Conservation (phyloP, 805 yeast species). For the Debaryomyces prosopidis region DNA sequence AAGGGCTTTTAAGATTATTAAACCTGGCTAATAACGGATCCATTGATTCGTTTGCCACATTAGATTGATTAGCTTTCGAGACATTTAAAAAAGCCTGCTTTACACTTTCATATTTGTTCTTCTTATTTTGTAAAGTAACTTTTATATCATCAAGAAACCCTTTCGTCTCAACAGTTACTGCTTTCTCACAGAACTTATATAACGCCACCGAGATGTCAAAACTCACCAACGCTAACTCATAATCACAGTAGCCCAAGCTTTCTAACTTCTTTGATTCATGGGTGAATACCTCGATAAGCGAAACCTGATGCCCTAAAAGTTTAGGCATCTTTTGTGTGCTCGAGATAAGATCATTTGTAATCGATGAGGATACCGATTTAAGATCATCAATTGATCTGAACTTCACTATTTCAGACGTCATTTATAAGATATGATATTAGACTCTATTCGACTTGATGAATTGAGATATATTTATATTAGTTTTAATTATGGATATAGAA, state of each 20-base stretch:
- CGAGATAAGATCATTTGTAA: constrained; percentile 7
- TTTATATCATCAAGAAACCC: constrained; percentile 17
- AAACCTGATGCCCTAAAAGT: constrained; percentile 27
- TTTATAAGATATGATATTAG: background rate
- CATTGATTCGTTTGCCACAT: background rate
- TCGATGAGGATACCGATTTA: background rate
- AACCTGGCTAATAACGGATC: constrained; percentile 29
- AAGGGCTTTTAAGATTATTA: constrained; percentile 14
- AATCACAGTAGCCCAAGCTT: constrained; percentile 35
- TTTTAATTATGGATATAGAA: no score
- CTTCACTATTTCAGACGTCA: constrained; percentile 4
- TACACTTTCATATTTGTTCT: constrained; percentile 6
- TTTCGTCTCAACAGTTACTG: constrained; percentile 9
- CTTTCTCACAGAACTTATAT: constrained; percentile 7
- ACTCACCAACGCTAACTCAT: constrained; percentile 34
- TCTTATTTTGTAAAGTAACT: constrained; percentile 16
- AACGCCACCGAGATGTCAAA: constrained; percentile 16
- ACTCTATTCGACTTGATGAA: no score
- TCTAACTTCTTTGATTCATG: constrained; percentile 30
- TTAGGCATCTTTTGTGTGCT: constrained; percentile 13
- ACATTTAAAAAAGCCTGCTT: background rate
- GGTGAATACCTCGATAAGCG: constrained; percentile 34
- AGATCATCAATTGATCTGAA: constrained; percentile 1
- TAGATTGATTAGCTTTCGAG: background rate
- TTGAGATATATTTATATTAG: no score